Evolutionary conservation across 768 basidiomycete species (phyloP), one percentile per base, ranked within the genome.

Genomic region (Hirschioporus abietinus): DNA sequence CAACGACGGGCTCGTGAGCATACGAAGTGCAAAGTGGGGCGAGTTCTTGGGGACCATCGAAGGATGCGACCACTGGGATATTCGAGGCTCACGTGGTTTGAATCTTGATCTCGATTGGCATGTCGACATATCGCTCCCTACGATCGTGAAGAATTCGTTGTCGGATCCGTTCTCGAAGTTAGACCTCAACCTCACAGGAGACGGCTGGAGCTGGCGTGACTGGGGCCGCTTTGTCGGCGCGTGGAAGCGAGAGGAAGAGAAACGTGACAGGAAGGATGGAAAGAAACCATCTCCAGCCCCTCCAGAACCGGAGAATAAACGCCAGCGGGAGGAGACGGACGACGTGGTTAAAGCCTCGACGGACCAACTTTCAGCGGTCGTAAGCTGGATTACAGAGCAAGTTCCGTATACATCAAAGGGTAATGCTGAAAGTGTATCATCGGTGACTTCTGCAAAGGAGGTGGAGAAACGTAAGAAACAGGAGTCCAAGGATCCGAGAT

Each of bases 1-100:
- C 0, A 96, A 97, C 74, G 96, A 98, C 72, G 95, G 94, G 0
- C 82, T 98, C 36, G 96, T 99, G 18, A 90, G 90, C 18, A 83
- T 99, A n/a, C 88, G 92, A 70, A 92, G 91, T 71, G 94, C 97
- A 6, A 88, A 88, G 70, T 99, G 96, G 96, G 97, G 97, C 20
- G 93, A 97, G 73, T 98, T 95, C 75, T 78, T 99, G 35, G 97
- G 97, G 3, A 86, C 86, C 20, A 81, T 99, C 72, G 91, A 96
- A 69, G 90, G 89, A 1, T 91, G 89, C 71, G 95, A 99, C 80
- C 97, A 99, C 73, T 99, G 97, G 97, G 91, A 96, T 71, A 85
- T 98, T 74, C 80, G 97, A 68, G 97, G 96, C 0, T 89, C 93
- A 24, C 78, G 89, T n/a, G 93, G 95, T 3, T 81, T 86, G 62